Conservation (phyloP, 225 moss, liverwort and hornwort species). For the Anthoceros angustus region DNA sequence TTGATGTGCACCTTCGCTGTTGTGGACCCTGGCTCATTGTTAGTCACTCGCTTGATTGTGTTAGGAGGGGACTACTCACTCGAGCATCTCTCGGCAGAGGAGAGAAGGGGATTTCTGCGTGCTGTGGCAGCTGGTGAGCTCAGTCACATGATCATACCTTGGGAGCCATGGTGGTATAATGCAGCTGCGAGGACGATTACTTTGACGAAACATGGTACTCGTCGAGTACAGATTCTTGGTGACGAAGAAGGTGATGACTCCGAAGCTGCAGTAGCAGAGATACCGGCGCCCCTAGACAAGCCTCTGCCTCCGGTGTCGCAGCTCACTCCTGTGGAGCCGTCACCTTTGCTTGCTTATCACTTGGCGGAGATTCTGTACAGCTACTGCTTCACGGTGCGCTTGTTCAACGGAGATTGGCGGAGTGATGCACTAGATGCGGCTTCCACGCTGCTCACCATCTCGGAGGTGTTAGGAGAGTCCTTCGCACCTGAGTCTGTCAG, state of each 20-base stretch:
- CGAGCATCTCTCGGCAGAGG: slow-evolving; percentile 47
- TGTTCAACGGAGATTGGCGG: slow-evolving; percentile 78
- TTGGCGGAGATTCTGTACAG: slow-evolving; percentile 52
- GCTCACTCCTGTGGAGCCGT: slow-evolving; percentile 49
- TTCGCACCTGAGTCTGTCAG: slow-evolving; percentile 55
- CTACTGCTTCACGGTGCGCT: slow-evolving; percentile 71
- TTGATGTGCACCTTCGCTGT: neutral
- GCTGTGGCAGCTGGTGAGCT: slow-evolving; percentile 64
- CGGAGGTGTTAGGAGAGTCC: slow-evolving; percentile 49
- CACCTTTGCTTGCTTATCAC: slow-evolving; percentile 57
- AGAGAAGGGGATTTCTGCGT: slow-evolving; percentile 59
- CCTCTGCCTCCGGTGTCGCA: slow-evolving; percentile 43
- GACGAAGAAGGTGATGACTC: slow-evolving; percentile 11
- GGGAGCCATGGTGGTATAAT: slow-evolving; percentile 96
- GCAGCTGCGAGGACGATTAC: slow-evolving; percentile 45
- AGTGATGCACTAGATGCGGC: slow-evolving; percentile 72
- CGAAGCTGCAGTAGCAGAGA: slow-evolving; percentile 18
- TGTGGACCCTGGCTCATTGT: neutral
- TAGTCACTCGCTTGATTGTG: neutral
- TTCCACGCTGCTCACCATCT: slow-evolving; percentile 35
- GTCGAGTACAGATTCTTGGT: slow-evolving; percentile 36
- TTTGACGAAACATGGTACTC: slow-evolving; percentile 42
- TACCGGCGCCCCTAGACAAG: slow-evolving; percentile 50
- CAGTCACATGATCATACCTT: slow-evolving; percentile 68
- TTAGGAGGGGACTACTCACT: slow-evolving; percentile 51